These are phyloP conservation scores for Tylopilus plumbeoviolaceoides DNA, from an alignment of 768 basidiomycete species.

Conservation along the genomic window DNA sequence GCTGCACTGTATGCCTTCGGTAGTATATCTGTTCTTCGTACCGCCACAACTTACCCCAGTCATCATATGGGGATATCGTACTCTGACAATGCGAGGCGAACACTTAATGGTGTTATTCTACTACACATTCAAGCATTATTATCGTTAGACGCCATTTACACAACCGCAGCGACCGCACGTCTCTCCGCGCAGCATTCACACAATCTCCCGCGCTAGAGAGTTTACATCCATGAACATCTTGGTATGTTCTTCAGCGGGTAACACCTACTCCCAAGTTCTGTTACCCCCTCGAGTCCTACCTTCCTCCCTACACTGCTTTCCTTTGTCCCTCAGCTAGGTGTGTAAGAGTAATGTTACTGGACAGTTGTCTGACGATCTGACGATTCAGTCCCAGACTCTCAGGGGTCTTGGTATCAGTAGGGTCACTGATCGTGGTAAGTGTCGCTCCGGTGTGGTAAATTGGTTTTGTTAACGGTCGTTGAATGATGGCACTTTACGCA, in stretches of 20 bases:
- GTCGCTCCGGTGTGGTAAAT: neutral
- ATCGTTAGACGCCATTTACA: neutral
- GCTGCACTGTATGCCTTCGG: neutral
- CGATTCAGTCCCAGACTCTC: neutral
- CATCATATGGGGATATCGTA: neutral
- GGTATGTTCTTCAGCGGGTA: neutral
- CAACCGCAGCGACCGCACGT: neutral
- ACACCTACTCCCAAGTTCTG: neutral
- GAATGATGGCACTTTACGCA: neutral
- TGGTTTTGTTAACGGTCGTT: neutral
- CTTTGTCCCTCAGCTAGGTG: neutral
- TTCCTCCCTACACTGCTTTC: neutral
- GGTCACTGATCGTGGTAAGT: neutral
- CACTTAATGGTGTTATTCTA: neutral
- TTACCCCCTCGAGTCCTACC: neutral
- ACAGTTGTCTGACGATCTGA: too few relatives aligned
- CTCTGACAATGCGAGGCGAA: neutral
- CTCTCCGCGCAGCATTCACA: neutral
- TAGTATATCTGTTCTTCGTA: neutral
- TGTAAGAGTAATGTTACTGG: neutral
- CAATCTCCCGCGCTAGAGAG: neutral
- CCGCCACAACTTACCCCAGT: neutral
- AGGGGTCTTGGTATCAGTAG: too few relatives aligned
- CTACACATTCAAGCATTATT: neutral
- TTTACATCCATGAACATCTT: neutral